Evolutionary conservation across 2,329 filamentous ascomycete species (phyloP).

Genomic region (Pyricularia sp.): DNA sequence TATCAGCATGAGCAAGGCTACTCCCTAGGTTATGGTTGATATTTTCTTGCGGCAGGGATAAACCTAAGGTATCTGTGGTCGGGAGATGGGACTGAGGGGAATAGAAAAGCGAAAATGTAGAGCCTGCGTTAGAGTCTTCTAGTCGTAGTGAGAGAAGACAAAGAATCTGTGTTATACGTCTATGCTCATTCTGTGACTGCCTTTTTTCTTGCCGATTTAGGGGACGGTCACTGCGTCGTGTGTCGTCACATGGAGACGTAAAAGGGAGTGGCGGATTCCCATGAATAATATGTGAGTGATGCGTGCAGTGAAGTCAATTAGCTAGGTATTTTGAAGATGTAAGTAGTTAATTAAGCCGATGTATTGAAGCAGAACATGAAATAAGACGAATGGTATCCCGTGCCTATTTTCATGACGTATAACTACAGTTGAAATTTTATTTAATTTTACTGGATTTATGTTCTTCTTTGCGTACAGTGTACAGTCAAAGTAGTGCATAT

Average conservation of each 20-base stretch:
- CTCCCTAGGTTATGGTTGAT: slow-evolving; percentile 19
- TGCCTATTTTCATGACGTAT: background rate
- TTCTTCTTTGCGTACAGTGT: background rate
- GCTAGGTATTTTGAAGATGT: background rate
- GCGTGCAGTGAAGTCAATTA: no score
- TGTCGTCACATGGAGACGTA: no score
- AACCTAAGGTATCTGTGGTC: background rate
- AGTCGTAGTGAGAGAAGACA: background rate
- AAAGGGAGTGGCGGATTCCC: no score
- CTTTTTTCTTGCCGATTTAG: no score
- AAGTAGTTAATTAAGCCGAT: background rate
- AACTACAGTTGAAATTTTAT: no score
- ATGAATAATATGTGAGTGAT: no score
- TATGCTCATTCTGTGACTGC: background rate
- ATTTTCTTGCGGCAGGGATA: background rate
- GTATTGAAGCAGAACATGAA: background rate
- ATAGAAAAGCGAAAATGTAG: background rate
- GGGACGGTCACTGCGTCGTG: no score
- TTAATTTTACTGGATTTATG: background rate
- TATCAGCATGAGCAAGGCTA: slow-evolving; percentile 50
- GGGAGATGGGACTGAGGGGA: background rate
- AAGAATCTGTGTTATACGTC: background rate
- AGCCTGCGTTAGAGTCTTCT: background rate
- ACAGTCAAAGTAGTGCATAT: no score
- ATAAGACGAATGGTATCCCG: background rate